Evolutionary conservation across 345 rosid species (phyloP).

Genomic region (Aurinia saxatilis): DNA sequence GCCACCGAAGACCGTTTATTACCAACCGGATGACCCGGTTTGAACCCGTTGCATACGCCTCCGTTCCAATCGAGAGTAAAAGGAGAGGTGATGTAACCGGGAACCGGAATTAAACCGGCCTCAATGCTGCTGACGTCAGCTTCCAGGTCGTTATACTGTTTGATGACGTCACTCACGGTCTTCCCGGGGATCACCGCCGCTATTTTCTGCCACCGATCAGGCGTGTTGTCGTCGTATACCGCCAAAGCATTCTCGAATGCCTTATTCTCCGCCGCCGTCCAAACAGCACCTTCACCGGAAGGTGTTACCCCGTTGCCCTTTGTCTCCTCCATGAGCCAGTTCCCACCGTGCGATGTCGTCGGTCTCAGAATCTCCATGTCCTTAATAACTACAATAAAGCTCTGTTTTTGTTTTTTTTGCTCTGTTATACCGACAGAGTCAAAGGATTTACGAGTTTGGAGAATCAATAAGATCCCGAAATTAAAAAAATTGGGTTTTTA

Average conservation of each 20-base stretch:
- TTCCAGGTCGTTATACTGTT: conserved; percentile 66
- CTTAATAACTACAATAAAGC: neutral
- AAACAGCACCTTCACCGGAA: conserved; percentile 34
- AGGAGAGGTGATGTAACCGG: conserved; percentile 49
- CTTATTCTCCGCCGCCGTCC: conserved; percentile 87
- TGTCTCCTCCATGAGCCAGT: conserved; percentile 58
- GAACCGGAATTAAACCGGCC: conserved; percentile 72
- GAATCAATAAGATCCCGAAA: conserved; percentile 4
- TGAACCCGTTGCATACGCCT: conserved; percentile 9
- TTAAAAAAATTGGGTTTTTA: neutral
- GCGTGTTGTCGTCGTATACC: conserved; percentile 63
- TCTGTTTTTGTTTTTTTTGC: neutral
- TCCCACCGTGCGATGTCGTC: conserved; percentile 37
- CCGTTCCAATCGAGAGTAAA: conserved; percentile 71
- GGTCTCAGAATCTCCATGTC: conserved; percentile 68
- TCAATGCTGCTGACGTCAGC: conserved; percentile 81
- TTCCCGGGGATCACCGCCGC: conserved; percentile 86
- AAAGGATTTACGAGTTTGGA: neutral
- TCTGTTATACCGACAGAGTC: conserved; percentile 4
- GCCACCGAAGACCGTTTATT: conserved; percentile 49
- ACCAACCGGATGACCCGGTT: conserved; percentile 22
- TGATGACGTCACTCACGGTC: conserved; percentile 76
- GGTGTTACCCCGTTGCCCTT: conserved; percentile 22
- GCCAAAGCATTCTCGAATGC: conserved; percentile 86
- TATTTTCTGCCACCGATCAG: conserved; percentile 75